Evolutionary conservation across 176 grass and related monocot species (phyloP), one percentile per base, ranked within the genome.

Genomic region (Musa troglodytarum): DNA sequence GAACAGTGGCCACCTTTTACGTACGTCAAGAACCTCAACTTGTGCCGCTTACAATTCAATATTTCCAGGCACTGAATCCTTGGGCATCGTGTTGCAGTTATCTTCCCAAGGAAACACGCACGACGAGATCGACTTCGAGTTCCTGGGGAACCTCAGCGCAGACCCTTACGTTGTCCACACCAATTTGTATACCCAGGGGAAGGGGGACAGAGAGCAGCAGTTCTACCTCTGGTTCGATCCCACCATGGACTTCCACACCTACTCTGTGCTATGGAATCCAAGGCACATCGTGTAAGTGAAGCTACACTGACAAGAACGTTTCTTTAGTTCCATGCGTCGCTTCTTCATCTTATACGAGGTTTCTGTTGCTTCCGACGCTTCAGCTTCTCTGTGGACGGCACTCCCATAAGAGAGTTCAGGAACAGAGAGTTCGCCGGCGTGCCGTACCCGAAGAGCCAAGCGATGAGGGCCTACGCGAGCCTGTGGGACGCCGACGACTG

Each of bases 91-190:
- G 22, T 9, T 28, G 49, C 49, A 72, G 69, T 15, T 72, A 1
- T 72, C 69, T 21, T 72, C 69, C 10, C 69, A 23, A 53, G 69
- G 69, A 53, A 17, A 51, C n/a, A 23, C 69, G 3, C 69, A 72
- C n/a, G 69, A 72, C 16, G 69, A 72, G 49, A 72, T 72, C 49
- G 69, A 72, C 69, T 72, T 72, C 2, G 69, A 72, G 69, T 72
- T 72, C 50, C n/a, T 72, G 49, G 69, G 69, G 50, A 72, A 72
- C 49, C 49, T 21, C 51, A 72, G 69, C 10, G 69, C 50, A 12
- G 49, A 72, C 9, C 69, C 69, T 24, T 72, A 72, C 50, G 19
- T 52, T 8, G 10, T 72, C 17, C 69, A 72, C 69, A 72, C 69
- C 50, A 72, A 72, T 24, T 16, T 72, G 9, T 72, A 53, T 50